Conservation (phyloP, 108 stramenopile species). For the Discostella pseudostelligera region DNA sequence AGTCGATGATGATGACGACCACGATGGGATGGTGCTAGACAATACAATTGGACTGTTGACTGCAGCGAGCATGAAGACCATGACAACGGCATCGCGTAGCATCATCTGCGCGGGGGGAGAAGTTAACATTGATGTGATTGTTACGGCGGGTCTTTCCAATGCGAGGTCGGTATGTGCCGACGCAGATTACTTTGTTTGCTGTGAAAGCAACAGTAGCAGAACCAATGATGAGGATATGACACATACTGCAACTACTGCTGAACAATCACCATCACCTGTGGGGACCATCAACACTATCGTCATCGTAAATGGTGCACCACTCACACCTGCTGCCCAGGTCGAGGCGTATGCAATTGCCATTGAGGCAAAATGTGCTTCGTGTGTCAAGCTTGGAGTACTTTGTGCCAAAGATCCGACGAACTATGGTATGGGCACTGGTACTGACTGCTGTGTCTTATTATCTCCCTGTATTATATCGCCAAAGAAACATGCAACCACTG, state of each 20-base stretch:
- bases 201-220: conserved; percentile 2
- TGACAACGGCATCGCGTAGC: conserved; percentile 21
- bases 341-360: conserved; percentile 57
- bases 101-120: conserved; percentile 8
- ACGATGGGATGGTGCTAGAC: not conserved
- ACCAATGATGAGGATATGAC: not conserved
- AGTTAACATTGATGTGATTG: conserved; percentile 43
- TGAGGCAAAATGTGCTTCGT: conserved; percentile 48
- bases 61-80: conserved; percentile 49
- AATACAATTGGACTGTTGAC: conserved; percentile 46
- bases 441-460: conserved; percentile 41
- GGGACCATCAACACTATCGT: conserved; percentile 59
- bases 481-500: too few species aligned
- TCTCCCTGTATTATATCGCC: not conserved
- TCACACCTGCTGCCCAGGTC: conserved; percentile 29
- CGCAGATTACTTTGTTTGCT: conserved; percentile 45
- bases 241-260: not conserved
- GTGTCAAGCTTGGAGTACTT: conserved; percentile 22
- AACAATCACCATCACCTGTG: not conserved
- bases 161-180: conserved; percentile 40
- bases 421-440: conserved; percentile 47
- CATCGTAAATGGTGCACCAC: conserved; percentile 33
- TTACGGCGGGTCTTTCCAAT: conserved; percentile 55
- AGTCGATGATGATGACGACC: not conserved
- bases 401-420: conserved; percentile 40